These are phyloP conservation scores for Blumeriella jaapii DNA, from an alignment of 2,329 filamentous ascomycete genomes.

Conservation along the genomic window DNA sequence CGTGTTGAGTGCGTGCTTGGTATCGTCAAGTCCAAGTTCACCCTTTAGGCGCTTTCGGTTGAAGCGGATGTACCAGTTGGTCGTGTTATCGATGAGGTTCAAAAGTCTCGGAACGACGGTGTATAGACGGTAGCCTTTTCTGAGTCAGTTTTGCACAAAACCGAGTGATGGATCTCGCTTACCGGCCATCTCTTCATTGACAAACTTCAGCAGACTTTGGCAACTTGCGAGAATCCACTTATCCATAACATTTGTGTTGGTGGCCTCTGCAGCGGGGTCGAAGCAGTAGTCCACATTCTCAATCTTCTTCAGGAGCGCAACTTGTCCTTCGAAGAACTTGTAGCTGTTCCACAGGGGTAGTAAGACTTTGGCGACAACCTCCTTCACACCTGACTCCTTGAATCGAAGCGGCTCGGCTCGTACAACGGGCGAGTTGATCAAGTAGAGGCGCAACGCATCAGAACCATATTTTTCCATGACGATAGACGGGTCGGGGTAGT, in stretches of 20 bases:
- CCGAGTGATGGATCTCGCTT: constrained; percentile 27
- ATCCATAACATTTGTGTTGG: constrained; percentile 88
- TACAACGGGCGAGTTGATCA: constrained; percentile 94
- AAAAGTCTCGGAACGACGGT: constrained; percentile 83
- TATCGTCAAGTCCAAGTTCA: constrained; percentile 76
- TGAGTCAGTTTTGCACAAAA: constrained; percentile 2
- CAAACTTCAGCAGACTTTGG: constrained; percentile 81
- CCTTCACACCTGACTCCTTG: constrained; percentile 85
- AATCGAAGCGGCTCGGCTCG: constrained; percentile 83
- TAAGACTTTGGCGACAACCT: constrained; percentile 85
- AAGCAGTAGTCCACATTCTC: constrained; percentile 67
- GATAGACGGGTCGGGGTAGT: constrained; percentile 78
- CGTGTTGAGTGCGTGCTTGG: constrained; percentile 81
- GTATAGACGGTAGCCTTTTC: constrained; percentile 61
- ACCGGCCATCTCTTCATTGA: constrained; percentile 84
- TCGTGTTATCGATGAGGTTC: constrained; percentile 80
- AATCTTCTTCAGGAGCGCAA: constrained; percentile 75
- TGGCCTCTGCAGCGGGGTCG: constrained; percentile 61
- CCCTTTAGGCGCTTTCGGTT: constrained; percentile 88
- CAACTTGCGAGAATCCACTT: constrained; percentile 89
- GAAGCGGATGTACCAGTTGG: constrained; percentile 98
- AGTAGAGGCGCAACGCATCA: constrained; percentile 84
- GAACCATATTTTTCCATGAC: constrained; percentile 85
- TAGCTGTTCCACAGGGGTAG: constrained; percentile 93
- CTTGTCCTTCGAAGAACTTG: constrained; percentile 90